Base-by-base conservation (phyloP, 305 asterid genomes). In the Fraxinus angustifolia region DNA sequence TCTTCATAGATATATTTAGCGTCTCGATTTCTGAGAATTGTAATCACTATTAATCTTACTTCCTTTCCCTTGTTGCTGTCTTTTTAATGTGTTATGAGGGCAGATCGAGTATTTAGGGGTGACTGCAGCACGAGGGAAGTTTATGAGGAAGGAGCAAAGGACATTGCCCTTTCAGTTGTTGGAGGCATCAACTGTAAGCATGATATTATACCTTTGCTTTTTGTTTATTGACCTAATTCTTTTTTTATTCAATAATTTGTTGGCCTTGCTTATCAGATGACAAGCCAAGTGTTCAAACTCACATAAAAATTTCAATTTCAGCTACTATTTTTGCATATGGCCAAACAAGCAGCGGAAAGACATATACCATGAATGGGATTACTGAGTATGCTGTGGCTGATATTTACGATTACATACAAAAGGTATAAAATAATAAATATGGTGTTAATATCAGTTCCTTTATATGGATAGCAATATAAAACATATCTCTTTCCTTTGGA, bases 321-420 rank as follows among this genome's bases (percentile, higher is more conserved):
- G 98, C 98, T 23, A 95, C 98, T 80, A 87, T 95, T 67, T 95
- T 95, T 82, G 98, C 98, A 8, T 95, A 95, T 87, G 98, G 98
- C 78, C 98, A 93, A 89, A 94, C 98, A 73, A 94, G 97, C 92
- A 94, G 98, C 11, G 98, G 98, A 83, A 94, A 94, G 92, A 95
- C 98, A 8, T 93, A 95, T 84, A 93, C 99, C 56, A 91, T 95
- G 99, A 95, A 91, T 84, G 98, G 99, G 70, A 90, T 94, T 73
- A 96, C 99, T 1, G 99, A 96, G 87, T 96, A 89, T 80, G 88
- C 98, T 2, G 98, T 94, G 81, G 91, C 93, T 79, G 98, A 94
- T 84, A 92, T 96, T 78, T 94, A 94, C 76, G 92, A 92, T 81
- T 92, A 94, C 84, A 91, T 92, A 62, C 88, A 86, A 80, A 90